Conservation (phyloP, 2,329 filamentous ascomycete species). For the Botryotinia convoluta region DNA sequence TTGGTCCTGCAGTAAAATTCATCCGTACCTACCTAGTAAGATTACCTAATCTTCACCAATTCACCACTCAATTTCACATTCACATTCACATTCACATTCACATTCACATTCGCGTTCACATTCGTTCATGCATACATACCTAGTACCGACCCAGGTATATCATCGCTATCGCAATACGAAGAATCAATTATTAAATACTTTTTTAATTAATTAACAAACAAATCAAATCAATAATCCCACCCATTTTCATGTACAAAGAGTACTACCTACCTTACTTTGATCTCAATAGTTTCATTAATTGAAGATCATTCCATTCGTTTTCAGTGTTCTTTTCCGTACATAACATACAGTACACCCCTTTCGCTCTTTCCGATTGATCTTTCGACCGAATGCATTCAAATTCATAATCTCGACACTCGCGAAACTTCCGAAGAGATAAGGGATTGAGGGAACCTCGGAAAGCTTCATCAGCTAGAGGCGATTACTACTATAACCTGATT, state of each 20-base stretch:
- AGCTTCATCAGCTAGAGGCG: background rate
- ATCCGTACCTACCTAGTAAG: background rate
- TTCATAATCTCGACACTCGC: background rate
- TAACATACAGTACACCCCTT: background rate
- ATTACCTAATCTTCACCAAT: background rate
- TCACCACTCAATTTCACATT: background rate
- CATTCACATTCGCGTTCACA: background rate
- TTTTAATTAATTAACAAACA: background rate
- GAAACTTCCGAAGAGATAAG: background rate
- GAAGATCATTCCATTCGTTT: background rate
- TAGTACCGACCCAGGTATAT: background rate
- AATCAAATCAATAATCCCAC: background rate
- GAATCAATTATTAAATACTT: background rate
- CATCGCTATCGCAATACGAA: background rate
- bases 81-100: background rate
- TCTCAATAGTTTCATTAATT: background rate
- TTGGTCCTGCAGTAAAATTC: background rate
- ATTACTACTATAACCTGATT: background rate
- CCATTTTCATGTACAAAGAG: too few species aligned
- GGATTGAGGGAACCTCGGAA: background rate
- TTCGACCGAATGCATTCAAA: conserved; percentile 2
- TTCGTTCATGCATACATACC: background rate
- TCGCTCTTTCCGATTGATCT: background rate
- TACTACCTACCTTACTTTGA: background rate
- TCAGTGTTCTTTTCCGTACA: background rate